Percentiles rank a stretch among this genome's conserved stretches.
phyloP scores from a whole-genome alignment of 306 rosid genomes.

The Gastrolobium villosum region DNA sequence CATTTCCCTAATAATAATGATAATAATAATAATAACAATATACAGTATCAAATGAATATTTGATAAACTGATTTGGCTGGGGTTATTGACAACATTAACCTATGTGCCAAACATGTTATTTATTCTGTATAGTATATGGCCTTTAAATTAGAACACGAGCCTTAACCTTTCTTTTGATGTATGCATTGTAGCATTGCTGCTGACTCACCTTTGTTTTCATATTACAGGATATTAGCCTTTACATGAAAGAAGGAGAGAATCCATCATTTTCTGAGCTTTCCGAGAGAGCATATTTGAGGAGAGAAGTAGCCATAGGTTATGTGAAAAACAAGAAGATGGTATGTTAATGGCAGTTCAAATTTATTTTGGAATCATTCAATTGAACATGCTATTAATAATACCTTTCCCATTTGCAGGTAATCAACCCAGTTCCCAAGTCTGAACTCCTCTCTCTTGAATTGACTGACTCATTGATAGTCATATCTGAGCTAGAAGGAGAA shows the following conservation, averaged over 20 bases:
- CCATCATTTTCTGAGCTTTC: slow-evolving; percentile 87
- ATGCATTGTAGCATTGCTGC: slow-evolving; percentile 21
- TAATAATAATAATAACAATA: background rate
- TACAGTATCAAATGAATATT: background rate
- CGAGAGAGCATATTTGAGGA: slow-evolving; percentile 83
- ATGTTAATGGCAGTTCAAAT: slow-evolving; percentile 40
- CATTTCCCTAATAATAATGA: too few species aligned
- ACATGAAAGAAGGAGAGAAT: slow-evolving; percentile 90
- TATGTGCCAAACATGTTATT: background rate
- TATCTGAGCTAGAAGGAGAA: slow-evolving; percentile 95
- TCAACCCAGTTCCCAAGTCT: slow-evolving; percentile 85
- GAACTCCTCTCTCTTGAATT: slow-evolving; percentile 82
- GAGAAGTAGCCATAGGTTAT: slow-evolving; percentile 98
- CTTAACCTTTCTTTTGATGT: background rate
- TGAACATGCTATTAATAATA: slow-evolving; percentile 39
- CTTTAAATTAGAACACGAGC: slow-evolving; percentile 11
- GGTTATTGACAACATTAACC: background rate
- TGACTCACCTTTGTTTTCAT: slow-evolving; percentile 40
- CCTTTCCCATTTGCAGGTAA: slow-evolving; percentile 68
- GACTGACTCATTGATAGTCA: slow-evolving; percentile 87
- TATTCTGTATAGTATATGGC: background rate
- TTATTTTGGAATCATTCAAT: slow-evolving; percentile 22
- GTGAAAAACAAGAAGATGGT: slow-evolving; percentile 85
- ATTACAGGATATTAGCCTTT: slow-evolving; percentile 75
- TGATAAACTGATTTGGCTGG: background rate